phyloP scores from a whole-genome alignment of 768 basidiomycete species.

The Russula foetens region DNA sequence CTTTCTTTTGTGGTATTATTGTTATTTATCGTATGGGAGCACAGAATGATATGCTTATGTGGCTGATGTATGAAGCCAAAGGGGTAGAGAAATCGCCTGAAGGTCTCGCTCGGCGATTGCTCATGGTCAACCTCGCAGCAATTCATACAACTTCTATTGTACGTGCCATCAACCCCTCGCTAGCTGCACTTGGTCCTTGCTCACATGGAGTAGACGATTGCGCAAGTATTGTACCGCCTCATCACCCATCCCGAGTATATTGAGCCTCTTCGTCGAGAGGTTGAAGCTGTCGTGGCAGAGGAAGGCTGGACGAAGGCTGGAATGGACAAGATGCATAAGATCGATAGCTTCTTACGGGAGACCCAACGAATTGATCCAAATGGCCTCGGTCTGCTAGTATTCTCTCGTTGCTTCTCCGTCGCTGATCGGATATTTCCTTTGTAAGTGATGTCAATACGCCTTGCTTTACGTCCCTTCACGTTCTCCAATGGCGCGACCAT shows the following conservation, averaged over 20 bases:
- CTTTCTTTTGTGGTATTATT: too few relatives aligned
- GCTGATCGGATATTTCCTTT: neutral
- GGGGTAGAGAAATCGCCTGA: constrained; percentile 26
- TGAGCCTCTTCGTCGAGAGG: constrained; percentile 22
- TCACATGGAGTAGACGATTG: neutral
- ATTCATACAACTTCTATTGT: constrained; percentile 32
- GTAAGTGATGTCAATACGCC: constrained; percentile 20
- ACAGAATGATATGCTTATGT: constrained; percentile 35
- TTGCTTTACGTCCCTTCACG: constrained; percentile 23
- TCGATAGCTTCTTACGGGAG: constrained; percentile 26
- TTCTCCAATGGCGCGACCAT: constrained; percentile 30
- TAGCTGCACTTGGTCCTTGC: neutral
- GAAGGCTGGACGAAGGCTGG: constrained; percentile 12
- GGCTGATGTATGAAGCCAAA: constrained; percentile 32
- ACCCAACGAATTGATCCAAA: constrained; percentile 15
- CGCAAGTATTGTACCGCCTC: constrained; percentile 19
- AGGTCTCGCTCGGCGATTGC: constrained; percentile 26
- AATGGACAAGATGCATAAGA: constrained; percentile 21
- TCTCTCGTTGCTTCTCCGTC: neutral
- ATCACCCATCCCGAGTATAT: constrained; percentile 22
- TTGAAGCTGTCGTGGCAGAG: constrained; percentile 13
- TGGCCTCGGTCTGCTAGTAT: neutral
- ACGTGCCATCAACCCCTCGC: neutral
- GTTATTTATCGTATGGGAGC: neutral
- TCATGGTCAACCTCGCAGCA: constrained; percentile 32